Percentiles rank a stretch among this genome's conserved stretches.
These are phyloP conservation scores for Naganishia kalamii DNA, from an alignment of 768 basidiomycete genomes.

Conservation along the genomic window DNA sequence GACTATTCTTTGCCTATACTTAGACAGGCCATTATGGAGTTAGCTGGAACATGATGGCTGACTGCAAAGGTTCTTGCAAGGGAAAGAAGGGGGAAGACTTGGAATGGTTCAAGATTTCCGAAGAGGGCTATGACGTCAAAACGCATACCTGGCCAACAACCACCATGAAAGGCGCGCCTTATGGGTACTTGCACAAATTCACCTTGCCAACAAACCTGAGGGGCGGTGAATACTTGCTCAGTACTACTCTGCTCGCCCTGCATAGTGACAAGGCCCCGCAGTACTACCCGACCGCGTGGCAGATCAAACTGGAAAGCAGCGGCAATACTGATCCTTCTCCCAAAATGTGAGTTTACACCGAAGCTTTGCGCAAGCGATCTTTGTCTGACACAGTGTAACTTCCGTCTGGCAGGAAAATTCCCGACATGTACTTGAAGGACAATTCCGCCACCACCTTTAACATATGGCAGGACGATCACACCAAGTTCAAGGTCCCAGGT, in stretches of 20 bases:
- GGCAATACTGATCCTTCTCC: not conserved
- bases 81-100: conserved; percentile 2
- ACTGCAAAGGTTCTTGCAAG: not conserved
- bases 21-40: not conserved
- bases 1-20: not conserved
- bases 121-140: not conserved
- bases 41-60: conserved; percentile 8
- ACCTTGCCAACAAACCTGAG: not conserved
- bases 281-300: not conserved
- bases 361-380: not conserved
- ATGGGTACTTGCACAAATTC: not conserved
- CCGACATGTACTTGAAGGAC: not conserved
- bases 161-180: not conserved
- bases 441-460: not conserved
- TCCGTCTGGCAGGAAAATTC: not conserved
- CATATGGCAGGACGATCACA: not conserved
- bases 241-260: not conserved
- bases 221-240: not conserved
- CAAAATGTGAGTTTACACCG: not conserved
- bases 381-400: not conserved
- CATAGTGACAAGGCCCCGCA: not conserved
- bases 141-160: conserved; percentile 7
- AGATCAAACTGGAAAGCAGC: not conserved
- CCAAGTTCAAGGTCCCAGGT: not conserved
- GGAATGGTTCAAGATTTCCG: conserved; percentile 18